These are phyloP conservation scores for Cladosporium colombiae DNA, from an alignment of 2,329 filamentous ascomycete species.

Conservation along the genomic window DNA sequence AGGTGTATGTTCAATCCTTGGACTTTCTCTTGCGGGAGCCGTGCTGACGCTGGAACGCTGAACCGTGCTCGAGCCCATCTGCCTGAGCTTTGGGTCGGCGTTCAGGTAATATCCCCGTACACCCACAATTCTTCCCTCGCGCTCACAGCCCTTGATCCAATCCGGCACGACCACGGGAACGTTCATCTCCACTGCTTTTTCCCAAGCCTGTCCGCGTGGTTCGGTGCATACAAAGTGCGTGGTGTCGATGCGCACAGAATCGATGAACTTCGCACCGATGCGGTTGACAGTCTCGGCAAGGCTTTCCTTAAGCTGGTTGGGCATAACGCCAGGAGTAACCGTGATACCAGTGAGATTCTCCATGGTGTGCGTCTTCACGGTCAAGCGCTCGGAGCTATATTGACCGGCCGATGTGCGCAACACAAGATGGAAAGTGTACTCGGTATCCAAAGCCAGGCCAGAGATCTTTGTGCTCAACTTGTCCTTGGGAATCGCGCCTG, in stretches of 20 bases:
- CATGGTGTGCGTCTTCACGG: constrained; percentile 95
- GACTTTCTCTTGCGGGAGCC: constrained; percentile 41
- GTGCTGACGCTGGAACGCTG: constrained; percentile 33
- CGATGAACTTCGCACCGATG: constrained; percentile 89
- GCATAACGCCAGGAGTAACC: constrained; percentile 85
- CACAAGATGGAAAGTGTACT: constrained; percentile 92
- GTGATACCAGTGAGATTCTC: constrained; percentile 95
- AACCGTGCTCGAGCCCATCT: constrained; percentile 46
- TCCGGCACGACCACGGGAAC: constrained; percentile 95
- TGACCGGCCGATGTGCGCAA: constrained; percentile 89
- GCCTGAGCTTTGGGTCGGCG: constrained; percentile 68
- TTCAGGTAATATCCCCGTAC: constrained; percentile 96
- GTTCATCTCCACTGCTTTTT: constrained; percentile 96
- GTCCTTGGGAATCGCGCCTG: constrained; percentile 87
- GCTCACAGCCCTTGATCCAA: constrained; percentile 96
- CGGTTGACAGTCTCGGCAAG: constrained; percentile 75
- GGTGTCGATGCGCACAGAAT: constrained; percentile 90
- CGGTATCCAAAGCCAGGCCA: constrained; percentile 91
- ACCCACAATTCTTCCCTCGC: constrained; percentile 86
- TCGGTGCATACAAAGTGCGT: constrained; percentile 98
- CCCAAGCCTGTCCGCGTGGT: constrained; percentile 85
- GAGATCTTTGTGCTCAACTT: constrained; percentile 97
- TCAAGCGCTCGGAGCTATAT: constrained; percentile 77
- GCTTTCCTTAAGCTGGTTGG: constrained; percentile 69
- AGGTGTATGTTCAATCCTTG: constrained; percentile 52